Conservation (phyloP, 495 filamentous ascomycete species). For the Trichocladium antarcticum region DNA sequence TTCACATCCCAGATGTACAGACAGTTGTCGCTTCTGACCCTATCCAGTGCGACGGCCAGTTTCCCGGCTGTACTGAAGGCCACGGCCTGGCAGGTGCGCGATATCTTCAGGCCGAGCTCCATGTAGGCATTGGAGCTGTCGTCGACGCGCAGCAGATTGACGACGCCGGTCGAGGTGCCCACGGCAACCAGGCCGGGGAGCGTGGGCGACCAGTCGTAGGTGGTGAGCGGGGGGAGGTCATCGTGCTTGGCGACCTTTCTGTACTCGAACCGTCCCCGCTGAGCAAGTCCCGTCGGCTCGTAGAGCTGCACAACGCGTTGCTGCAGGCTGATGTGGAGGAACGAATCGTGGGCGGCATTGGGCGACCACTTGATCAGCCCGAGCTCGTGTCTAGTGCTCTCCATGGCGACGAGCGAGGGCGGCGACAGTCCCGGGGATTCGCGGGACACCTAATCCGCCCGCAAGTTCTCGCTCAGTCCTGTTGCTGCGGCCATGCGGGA, state of each 20-base stretch:
- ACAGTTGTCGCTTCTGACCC: slow-evolving; percentile 84
- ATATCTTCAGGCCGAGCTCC: slow-evolving; percentile 71
- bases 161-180: slow-evolving; percentile 73
- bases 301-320: slow-evolving; percentile 72
- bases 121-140: slow-evolving; percentile 50
- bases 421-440: not conserved
- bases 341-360: slow-evolving; percentile 52
- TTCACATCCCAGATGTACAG: slow-evolving; percentile 90
- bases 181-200: slow-evolving; percentile 62
- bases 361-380: slow-evolving; percentile 79
- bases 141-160: slow-evolving; percentile 68
- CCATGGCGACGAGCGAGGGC: slow-evolving; percentile 31
- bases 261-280: slow-evolving; percentile 48
- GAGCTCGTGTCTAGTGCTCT: slow-evolving; percentile 42
- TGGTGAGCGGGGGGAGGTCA: slow-evolving; percentile 74
- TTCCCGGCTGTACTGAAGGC: slow-evolving; percentile 71
- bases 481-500: too few species aligned
- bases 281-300: slow-evolving; percentile 51
- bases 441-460: too few species aligned
- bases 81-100: slow-evolving; percentile 82
- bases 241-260: slow-evolving; percentile 58
- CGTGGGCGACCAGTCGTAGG: slow-evolving; percentile 89
- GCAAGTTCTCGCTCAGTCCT: not conserved
- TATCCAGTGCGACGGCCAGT: slow-evolving; percentile 79
- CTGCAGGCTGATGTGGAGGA: slow-evolving; percentile 75